Evolutionary conservation across 1,139 yeast genomes (phyloP), one percentile per base, ranked within the genome.

Genomic region (Geotrichum candidum): DNA sequence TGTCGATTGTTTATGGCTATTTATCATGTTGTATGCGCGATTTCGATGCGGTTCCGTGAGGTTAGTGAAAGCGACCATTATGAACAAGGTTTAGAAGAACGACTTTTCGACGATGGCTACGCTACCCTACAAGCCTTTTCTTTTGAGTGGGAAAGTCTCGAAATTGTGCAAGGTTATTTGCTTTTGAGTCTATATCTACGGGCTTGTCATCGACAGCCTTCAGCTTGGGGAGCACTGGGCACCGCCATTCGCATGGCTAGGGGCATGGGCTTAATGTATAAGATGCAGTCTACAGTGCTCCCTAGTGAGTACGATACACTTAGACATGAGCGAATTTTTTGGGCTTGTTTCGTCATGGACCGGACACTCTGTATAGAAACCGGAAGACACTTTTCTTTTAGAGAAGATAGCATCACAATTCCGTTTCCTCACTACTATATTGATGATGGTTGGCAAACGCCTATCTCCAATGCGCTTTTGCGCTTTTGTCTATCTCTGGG

Each of bases 71-170:
- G 61, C 55, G 59, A 62, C 23, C 54, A 60, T 27, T 68, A 71
- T 54, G 75, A 76, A 9, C 70, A 73, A 25, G 79, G 82, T 0
- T 66, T 80, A 3, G 90, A 86, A 68, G 87, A 83, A 64, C 64
- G 68, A 46, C 72, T 84, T 54, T 86, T 86, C 72, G 80, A 80
- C 64, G 81, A 80, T 63, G 79, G 83, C 4, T 75, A 82, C 69
- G 71, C 74, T 29, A 79, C 84, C 13, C 74, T 84, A 6, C 74
- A 78, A 25, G 77, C 79, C 22, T 73, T 85, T 56, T 77, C 84
- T 54, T 84, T 85, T 70, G 88, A 85, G 70, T 85, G 89, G 88
- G 88, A 85, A 68, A 80, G 86, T 25, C 80, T 83, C 64, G 90
- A 86, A 69, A 76, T 86, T 65, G 80, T 85, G 50, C 90, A 86